These are phyloP conservation scores for Acmispon strigosus DNA, from an alignment of 306 rosid genomes.

Conservation along the genomic window DNA sequence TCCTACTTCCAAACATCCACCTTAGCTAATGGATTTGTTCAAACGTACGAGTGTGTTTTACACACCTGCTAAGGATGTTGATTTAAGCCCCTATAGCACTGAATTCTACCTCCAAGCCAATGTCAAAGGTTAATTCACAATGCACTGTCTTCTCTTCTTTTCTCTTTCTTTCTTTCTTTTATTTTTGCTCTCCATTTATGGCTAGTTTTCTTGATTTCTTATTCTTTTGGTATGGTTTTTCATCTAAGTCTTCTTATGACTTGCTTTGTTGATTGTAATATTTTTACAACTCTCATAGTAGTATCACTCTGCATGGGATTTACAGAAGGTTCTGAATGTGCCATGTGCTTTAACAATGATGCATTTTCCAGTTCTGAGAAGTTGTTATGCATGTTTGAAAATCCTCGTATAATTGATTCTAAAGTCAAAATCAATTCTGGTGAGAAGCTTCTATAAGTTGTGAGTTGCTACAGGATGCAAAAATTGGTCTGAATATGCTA, in stretches of 20 bases:
- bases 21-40: conserved; percentile 39
- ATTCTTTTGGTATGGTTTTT: no score
- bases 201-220: not conserved
- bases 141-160: not conserved
- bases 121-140: conserved; percentile 60
- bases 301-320: not conserved
- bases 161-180: not conserved
- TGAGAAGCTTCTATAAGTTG: no score
- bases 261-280: no score
- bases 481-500: no score
- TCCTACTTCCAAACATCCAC: not conserved
- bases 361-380: not conserved
- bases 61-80: conserved; percentile 51
- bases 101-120: conserved; percentile 69
- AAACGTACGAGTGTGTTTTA: conserved; percentile 34
- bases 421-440: no score
- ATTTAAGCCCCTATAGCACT: conserved; percentile 50
- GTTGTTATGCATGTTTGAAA: no score
- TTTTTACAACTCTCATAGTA: no score
- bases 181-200: not conserved
- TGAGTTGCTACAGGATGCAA: no score
- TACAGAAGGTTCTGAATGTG: not conserved
- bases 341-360: not conserved
- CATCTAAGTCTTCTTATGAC: no score
- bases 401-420: no score